These are phyloP conservation scores for Candida maesae DNA, from an alignment of 805 yeast genomes.

Conservation along the genomic window DNA sequence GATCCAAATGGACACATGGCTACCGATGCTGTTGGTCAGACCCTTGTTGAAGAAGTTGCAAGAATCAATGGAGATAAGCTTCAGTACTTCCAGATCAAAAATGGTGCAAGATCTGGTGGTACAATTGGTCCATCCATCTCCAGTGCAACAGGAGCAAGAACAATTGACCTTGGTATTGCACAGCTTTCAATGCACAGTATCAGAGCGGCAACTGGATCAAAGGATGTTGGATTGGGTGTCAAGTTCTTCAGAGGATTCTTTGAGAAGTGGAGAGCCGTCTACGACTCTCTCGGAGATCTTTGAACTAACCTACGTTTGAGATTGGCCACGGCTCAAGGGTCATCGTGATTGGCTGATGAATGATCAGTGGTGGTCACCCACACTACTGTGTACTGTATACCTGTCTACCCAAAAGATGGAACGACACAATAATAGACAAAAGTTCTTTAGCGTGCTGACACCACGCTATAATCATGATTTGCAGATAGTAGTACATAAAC, in stretches of 20 bases:
- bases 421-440: too few species aligned
- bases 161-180: slow-evolving; percentile 78
- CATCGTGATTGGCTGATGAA: too few species aligned
- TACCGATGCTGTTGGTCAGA: slow-evolving; percentile 70
- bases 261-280: slow-evolving; percentile 59
- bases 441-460: too few species aligned
- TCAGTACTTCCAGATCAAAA: slow-evolving; percentile 84
- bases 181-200: slow-evolving; percentile 86
- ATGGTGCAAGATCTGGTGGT: slow-evolving; percentile 83
- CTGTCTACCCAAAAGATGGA: too few species aligned
- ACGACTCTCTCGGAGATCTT: slow-evolving; percentile 49
- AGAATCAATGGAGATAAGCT: slow-evolving; percentile 56
- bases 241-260: slow-evolving; percentile 71
- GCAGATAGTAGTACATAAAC: too few species aligned
- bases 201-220: slow-evolving; percentile 74
- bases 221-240: slow-evolving; percentile 71
- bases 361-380: too few species aligned
- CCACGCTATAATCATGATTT: too few species aligned
- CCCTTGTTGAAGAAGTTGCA: slow-evolving; percentile 69
- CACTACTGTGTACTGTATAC: too few species aligned
- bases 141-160: slow-evolving; percentile 64
- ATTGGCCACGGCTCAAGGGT: too few species aligned
- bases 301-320: slow-evolving; percentile 23
- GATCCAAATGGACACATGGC: slow-evolving; percentile 85
- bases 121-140: slow-evolving; percentile 78